Base-by-base conservation (phyloP, 208 protist genomes). In the Endotrypanum monterogeii region DNA sequence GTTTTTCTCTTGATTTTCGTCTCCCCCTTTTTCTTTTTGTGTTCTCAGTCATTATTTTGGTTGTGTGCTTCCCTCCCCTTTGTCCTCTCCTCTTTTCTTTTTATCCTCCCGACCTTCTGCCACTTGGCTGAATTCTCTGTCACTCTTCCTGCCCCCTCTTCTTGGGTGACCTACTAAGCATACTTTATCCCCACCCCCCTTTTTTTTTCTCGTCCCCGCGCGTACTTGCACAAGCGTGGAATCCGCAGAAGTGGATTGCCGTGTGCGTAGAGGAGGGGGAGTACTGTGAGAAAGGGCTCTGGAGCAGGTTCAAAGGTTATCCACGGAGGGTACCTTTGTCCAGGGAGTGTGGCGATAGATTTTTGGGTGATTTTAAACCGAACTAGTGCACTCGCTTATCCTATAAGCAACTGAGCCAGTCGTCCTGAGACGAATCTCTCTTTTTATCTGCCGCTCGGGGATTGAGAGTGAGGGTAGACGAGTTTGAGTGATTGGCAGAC, bases 1-100 rank as follows among this genome's bases (percentile, higher is more conserved):
- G n/a, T 39, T 44, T 41, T 58, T 51, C 23, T 69, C 28, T 71
- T 54, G 48, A 25, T 30, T 65, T 65, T 65, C 6, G 32, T 62
- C 16, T 48, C 25, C 20, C 28, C 25, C 28, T 28, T 65, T 20
- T 20, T 39, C 39, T 54, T 39, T 6, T 28, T 35, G 58, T 65
- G 58, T 30, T 65, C 44, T 54, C 37, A 20, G 8, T 73, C 20
- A 9, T 73, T 6, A n/a, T 23, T 55, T 25, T 12, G 37, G 37
- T 54, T 18, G 51, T 9, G 28, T n/a, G 20, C n/a, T 9, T 0
- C 9, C 9, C 52, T 54, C 60, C 51, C 7, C 54, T 37, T n/a
- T 65, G 8, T 55, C 71, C 50, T 72, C 39, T 18, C 28, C 41
- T 12, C 58, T 28, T 25, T 37, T 30, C 58, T 23, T n/a, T 65